These are phyloP conservation scores for Bruguiera sexangula DNA, from an alignment of 345 rosid species.

Conservation along the genomic window DNA sequence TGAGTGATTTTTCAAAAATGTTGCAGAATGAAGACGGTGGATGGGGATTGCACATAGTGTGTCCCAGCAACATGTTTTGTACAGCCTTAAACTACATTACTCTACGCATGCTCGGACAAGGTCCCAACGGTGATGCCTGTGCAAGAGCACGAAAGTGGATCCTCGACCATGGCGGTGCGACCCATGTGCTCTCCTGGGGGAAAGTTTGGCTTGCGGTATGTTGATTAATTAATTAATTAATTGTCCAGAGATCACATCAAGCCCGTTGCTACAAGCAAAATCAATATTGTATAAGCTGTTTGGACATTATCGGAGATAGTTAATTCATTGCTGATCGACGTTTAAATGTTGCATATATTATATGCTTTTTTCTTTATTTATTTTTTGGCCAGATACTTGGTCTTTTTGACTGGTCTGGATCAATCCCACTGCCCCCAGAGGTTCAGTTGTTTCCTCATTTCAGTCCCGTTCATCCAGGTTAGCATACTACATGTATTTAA, in stretches of 20 bases:
- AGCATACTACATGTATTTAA: not conserved
- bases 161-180: not conserved
- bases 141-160: not conserved
- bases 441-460: not conserved
- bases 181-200: not conserved
- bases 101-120: not conserved
- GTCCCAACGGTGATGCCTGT: not conserved
- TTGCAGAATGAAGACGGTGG: not conserved
- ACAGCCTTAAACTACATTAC: not conserved
- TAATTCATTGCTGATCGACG: no score
- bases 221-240: not conserved
- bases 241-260: not conserved
- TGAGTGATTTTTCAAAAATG: not conserved
- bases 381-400: conserved; percentile 8
- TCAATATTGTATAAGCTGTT: not conserved
- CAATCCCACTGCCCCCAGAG: conserved; percentile 13
- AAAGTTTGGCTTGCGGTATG: not conserved
- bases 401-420: conserved; percentile 11
- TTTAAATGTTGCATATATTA: no score
- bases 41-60: not conserved
- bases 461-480: conserved; percentile 16
- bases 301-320: not conserved
- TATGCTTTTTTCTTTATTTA: not conserved
- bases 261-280: not conserved
- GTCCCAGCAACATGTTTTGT: conserved; percentile 1